phyloP scores from a whole-genome alignment of 2,329 filamentous ascomycete genomes.

The Metarhizium robertsii region DNA sequence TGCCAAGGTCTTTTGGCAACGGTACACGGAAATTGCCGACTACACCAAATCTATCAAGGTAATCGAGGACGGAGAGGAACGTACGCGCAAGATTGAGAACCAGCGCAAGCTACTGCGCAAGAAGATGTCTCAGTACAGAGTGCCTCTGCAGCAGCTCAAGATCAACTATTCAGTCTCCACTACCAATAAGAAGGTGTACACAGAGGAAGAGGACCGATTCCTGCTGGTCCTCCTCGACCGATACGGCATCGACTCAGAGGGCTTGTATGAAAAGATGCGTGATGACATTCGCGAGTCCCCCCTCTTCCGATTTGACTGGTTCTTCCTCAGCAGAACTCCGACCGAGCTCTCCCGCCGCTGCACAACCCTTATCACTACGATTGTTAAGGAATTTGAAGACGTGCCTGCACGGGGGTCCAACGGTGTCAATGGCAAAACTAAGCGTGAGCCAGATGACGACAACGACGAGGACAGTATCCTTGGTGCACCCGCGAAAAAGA shows the following conservation, averaged over 20 bases:
- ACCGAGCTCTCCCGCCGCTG: constrained; percentile 88
- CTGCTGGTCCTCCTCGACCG: constrained; percentile 87
- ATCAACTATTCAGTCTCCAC: constrained; percentile 98
- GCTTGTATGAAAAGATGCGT: constrained; percentile 87
- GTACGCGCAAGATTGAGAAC: constrained; percentile 77
- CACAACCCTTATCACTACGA: constrained; percentile 86
- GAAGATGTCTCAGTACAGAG: constrained; percentile 95
- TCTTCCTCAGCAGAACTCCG: constrained; percentile 90
- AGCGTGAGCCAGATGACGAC: constrained; percentile 70
- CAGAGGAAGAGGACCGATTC: constrained; percentile 95
- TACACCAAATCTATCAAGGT: constrained; percentile 81
- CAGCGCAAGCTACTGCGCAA: constrained; percentile 88
- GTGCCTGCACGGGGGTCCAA: constrained; percentile 44
- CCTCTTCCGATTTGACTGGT: constrained; percentile 98
- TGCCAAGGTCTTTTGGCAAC: constrained; percentile 92
- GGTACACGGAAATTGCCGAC: constrained; percentile 82
- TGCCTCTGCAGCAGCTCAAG: constrained; percentile 93
- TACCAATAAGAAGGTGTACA: constrained; percentile 99
- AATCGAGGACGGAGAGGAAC: constrained; percentile 89
- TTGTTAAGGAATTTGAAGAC: constrained; percentile 89
- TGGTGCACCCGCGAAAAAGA: constrained; percentile 78
- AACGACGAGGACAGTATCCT: constrained; percentile 77
- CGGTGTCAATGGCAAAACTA: constrained; percentile 57
- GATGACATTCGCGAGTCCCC: constrained; percentile 93
- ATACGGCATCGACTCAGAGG: constrained; percentile 84